phyloP scores from a whole-genome alignment of 2,329 filamentous ascomycete genomes.

The Cercospora zeae-maydis region DNA sequence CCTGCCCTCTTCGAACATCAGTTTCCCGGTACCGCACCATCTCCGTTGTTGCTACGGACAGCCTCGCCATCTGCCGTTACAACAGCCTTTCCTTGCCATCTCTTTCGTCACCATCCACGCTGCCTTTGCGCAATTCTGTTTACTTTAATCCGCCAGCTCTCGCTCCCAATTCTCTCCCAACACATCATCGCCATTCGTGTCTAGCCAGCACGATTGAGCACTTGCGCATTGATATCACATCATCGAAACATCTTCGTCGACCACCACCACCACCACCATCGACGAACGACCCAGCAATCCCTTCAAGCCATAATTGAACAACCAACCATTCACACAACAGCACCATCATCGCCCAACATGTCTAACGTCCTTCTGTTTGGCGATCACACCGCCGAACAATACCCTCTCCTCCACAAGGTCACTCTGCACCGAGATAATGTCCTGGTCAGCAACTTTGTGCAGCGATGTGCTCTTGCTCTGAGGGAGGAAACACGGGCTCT shows the following conservation, averaged over 20 bases:
- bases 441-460: constrained; percentile 60
- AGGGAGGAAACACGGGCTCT: constrained; percentile 59
- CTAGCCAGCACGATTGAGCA: constrained; percentile 35
- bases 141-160: constrained; percentile 13
- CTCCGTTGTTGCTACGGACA: constrained; percentile 23
- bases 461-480: constrained; percentile 56
- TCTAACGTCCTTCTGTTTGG: constrained; percentile 61
- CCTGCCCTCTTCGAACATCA: constrained; percentile 14
- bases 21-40: constrained; percentile 12
- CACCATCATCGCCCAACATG: constrained; percentile 27
- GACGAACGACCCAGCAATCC: constrained; percentile 1
- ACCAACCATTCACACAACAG: neutral
- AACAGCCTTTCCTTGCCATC: constrained; percentile 23
- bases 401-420: constrained; percentile 55
- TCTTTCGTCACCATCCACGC: constrained; percentile 13
- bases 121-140: constrained; percentile 1
- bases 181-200: constrained; percentile 27
- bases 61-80: constrained; percentile 36
- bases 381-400: constrained; percentile 67
- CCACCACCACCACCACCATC: neutral
- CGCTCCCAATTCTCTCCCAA: constrained; percentile 7
- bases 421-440: constrained; percentile 52
- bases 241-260: constrained; percentile 12
- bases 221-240: constrained; percentile 1
- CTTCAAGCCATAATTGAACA: constrained; percentile 1